Base-by-base conservation (phyloP, 106 monocot species). In the Allium cepa region DNA sequence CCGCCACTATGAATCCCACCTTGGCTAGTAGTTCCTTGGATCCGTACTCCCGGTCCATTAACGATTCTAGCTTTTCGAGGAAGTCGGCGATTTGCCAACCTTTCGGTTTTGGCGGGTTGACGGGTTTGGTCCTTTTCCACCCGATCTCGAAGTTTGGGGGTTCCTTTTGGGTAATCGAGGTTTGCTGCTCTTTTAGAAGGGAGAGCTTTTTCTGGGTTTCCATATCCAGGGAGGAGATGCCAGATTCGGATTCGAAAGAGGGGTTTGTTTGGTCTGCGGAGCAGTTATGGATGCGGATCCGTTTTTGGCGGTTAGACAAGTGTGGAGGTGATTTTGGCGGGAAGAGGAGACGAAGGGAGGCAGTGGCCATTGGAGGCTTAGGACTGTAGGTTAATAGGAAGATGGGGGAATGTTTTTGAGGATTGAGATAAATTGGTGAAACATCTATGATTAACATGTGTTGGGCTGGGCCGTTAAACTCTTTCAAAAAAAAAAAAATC, bases 71-170 rank as follows among this genome's bases (percentile, higher is more conserved):
- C 80, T 94, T 94, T 67, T 82, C 90, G 63, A 90, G 17, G 61
- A 90, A 84, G 68, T 94, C 94, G 7, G 90, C 87, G 56, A 90
- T 79, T 55, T 66, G 72, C 83, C 78, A 90, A 14, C 84, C 93
- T 55, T 83, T 84, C 46, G 89, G 89, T 71, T 79, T 89, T 88
- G 83, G 81, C 17, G 36, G 69, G 9, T 75, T 69, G 72, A 93
- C 85, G 76, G 76, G 61, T 63, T 88, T 93, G 16, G 88, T 93
- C 3, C 88, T 70, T 67, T 88, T 93, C 92, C 92, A 93, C 8
- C 94, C 87, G 51, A 94, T 87, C 69, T 94, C 78, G 68, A 76
- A 79, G 80, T 94, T 87, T 3, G 94, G 94, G 4, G 90, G 94
- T 58, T 94, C 88, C 11, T 64, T 72, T 11, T 46, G 73, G 36